These are phyloP conservation scores for Psilocybe tampanensis DNA, from an alignment of 768 basidiomycete genomes.

Conservation along the genomic window DNA sequence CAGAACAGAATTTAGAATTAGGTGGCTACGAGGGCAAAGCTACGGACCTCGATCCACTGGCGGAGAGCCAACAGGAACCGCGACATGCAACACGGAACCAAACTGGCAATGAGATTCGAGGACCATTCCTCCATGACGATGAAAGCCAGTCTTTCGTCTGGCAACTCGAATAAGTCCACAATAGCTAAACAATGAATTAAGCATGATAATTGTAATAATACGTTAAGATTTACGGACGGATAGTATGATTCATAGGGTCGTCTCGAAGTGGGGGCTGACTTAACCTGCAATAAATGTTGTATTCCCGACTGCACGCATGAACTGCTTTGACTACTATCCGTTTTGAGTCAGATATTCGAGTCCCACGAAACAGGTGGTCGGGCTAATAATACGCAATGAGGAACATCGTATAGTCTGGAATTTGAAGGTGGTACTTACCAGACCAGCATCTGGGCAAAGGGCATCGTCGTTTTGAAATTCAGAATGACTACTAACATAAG, in stretches of 20 bases:
- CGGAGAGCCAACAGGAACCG: slow-evolving; percentile 59
- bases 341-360: slow-evolving; percentile 47
- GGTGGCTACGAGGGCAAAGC: too few species aligned
- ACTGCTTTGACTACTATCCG: slow-evolving; percentile 73
- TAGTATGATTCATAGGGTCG: slow-evolving; percentile 75
- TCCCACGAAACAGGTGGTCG: slow-evolving; percentile 74
- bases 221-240: slow-evolving; percentile 56
- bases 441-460: slow-evolving; percentile 70
- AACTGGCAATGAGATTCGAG: slow-evolving; percentile 54
- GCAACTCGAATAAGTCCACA: slow-evolving; percentile 59
- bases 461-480: slow-evolving; percentile 45
- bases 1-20: neutral
- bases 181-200: slow-evolving; percentile 47
- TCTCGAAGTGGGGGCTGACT: slow-evolving; percentile 52
- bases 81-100: slow-evolving; percentile 50
- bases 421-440: slow-evolving; percentile 47
- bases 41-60: slow-evolving; percentile 67
- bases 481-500: slow-evolving; percentile 7
- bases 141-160: slow-evolving; percentile 56
- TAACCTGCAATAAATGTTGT: slow-evolving; percentile 56
- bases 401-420: neutral
- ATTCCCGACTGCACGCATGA: slow-evolving; percentile 62
- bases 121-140: slow-evolving; percentile 87
- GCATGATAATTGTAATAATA: neutral
- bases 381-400: slow-evolving; percentile 43